Percentiles rank a stretch among this genome's conserved stretches.
phyloP scores from a whole-genome alignment of 345 rosid genomes.

The Erysimum cheiranthoides region DNA sequence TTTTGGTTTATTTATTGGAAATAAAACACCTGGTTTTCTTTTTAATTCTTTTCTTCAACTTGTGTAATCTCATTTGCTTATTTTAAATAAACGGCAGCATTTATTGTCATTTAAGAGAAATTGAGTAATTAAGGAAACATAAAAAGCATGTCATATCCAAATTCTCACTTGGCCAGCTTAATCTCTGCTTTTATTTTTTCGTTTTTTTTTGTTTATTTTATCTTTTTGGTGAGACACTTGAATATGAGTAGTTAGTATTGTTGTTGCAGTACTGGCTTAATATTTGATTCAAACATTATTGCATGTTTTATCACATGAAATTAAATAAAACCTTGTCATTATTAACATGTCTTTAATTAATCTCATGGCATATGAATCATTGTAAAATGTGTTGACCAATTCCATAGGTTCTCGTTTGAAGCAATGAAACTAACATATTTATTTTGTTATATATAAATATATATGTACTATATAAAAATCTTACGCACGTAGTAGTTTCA shows the following conservation, averaged over 20 bases:
- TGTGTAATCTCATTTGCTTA: constrained; percentile 5
- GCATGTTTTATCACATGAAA: constrained; percentile 33
- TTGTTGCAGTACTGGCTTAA: constrained; percentile 7
- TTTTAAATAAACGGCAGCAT: background rate
- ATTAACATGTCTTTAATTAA: constrained; percentile 3
- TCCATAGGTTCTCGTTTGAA: constrained; percentile 1
- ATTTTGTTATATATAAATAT: constrained; percentile 4
- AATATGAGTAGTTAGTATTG: constrained; percentile 14
- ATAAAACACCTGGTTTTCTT: constrained; percentile 20
- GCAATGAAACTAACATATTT: constrained; percentile 7
- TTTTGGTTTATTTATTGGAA: constrained; percentile 23
- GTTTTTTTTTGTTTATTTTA: background rate
- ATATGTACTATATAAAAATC: constrained; percentile 1
- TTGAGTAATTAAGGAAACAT: constrained; percentile 32
- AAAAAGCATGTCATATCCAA: constrained; percentile 20
- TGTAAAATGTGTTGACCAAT: constrained; percentile 31
- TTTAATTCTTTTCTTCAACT: constrained; percentile 23
- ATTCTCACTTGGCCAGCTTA: constrained; percentile 34
- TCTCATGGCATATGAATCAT: constrained; percentile 2
- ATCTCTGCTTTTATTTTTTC: constrained; percentile 3
- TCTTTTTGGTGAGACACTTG: constrained; percentile 6
- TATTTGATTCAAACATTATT: constrained; percentile 28
- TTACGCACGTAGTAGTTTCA: constrained; percentile 17
- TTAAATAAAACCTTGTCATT: background rate
- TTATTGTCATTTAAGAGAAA: constrained; percentile 22